Base-by-base conservation (phyloP, 805 yeast genomes). In the Hanseniaspora jakobsenii region DNA sequence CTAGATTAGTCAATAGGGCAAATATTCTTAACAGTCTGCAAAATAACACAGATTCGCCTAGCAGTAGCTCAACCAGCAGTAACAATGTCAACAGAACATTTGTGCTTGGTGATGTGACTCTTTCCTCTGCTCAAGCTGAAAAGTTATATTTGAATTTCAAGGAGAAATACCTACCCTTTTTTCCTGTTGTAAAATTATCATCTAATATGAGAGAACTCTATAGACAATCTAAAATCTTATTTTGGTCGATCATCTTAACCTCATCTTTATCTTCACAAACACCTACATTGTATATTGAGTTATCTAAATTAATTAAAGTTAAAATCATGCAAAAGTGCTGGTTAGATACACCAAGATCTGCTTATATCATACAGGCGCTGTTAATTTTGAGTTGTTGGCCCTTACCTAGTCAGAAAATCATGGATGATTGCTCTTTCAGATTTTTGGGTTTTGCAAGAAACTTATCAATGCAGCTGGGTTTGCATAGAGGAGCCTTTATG, bases 301-400 rank as follows among this genome's bases (percentile, higher is more conserved):
- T 86, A 36, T 80, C 91, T 13, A 74, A 83, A 2, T 66, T 84
- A 32, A 81, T 87, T 52, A 83, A 82, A 55, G 91, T 83, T 55
- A 64, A 86, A 52, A 94, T 94, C 0, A 84, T 84, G 43, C 94
- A 83, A 55, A 83, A 93, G 0, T 85, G 95, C 62, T 84, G 95
- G 93, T 75, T 86, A 38, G 67, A 87, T 47, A 87, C 96, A 0
- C 95, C 96, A 2, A 70, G 96, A 56, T 82, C 94, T 2, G 83
- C 95, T 0, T 95, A 87, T 59, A 87, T 87, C 31, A 84, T 87
- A 6, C 96, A 87, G 57, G 94, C 95, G 0, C 65, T 87, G 31
- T 64, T 87, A 21, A 79, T 87, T n/a, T 66, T 87, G 23, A 76
- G 87, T 23, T 76, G 77, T 13, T 87, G 96, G 96, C 95, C 95